Base-by-base conservation (phyloP, 352 stramenopile genomes). In the Pythium phragmitis region DNA sequence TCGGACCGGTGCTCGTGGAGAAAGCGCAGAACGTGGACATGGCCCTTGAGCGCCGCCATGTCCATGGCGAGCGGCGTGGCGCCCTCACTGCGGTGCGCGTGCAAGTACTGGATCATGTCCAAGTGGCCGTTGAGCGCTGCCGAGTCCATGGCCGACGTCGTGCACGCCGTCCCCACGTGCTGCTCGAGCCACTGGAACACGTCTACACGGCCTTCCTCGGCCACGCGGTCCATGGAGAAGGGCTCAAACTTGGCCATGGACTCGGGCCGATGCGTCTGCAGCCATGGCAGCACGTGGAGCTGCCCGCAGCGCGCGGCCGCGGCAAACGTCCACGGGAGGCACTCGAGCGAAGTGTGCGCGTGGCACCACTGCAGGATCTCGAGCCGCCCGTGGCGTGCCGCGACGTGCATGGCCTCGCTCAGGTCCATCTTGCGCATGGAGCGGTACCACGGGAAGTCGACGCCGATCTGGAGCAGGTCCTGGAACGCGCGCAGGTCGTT, bases 141-240 rank as follows among this genome's bases (percentile, higher is more conserved):
- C 26, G 49, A 57, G 48, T 70, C 53, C 57, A 65, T 46, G 30
- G 60, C 60, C 34, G 52, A 56, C 14, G 51, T 50, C 51, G 60
- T 68, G 33, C 60, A 68, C 34, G 57, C 30, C 13, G 57, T 52
- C 41, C 53, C 42, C 21, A 60, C 46, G 47, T 72, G 53, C 4
- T 47, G 46, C 43, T 67, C 66, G 41, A 72, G 54, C 66, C 66
- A 72, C 51, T 72, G 54, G 50, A 68, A 72, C n/a, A 61, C n/a
- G 12, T 68, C 47, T 0, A 72, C 45, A 30, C 61, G 49, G 17
- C 66, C 66, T 47, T 67, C 57, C 4, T 65, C 66, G 17, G 65
- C 57, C 8, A 65, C 66, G 45, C 55, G 59, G 60, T 72, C 66
- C 66, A 72, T 72, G 28, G 66, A 65, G n/a, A 69, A 72, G 0